Evolutionary conservation across 2,329 filamentous ascomycete genomes (phyloP), one percentile per base, ranked within the genome.

Genomic region (Pleurostoma richardsiae): DNA sequence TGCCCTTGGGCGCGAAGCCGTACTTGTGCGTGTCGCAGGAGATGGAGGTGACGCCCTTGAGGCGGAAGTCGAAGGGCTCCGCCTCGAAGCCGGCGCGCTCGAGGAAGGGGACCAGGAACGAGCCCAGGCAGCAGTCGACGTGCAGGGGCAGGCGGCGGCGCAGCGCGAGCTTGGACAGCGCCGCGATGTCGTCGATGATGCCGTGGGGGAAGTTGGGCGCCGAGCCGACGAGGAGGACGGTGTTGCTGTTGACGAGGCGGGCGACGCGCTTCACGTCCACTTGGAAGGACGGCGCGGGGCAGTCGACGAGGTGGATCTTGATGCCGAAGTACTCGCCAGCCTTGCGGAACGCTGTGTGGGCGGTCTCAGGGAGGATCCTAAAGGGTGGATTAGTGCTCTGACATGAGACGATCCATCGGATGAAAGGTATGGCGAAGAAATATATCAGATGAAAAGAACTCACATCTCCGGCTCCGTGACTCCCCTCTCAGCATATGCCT

Each of bases 21-120:
- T 99, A 99, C 68, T 99, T 99, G 79, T 99, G 94, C 3, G 94
- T 99, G 65, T 99, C 94, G 66, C 91, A 95, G 55, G 85, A 90
- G 66, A 99, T 97, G 66, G 86, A 92, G 4, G 92, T 96, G 36
- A 99, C 94, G 57, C 94, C 94, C 56, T 88, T 90, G 49, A 95
- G 83, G 47, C 88, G 83, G 80, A 99, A 99, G 67, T 99, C 94
- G 62, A 97, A 97, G 4, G 83, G 83, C 56, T 86, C 83, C 27
- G 87, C 80, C 52, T 95, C 89, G 66, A 96, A 97, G 40, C 94
- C 94, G n/a, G 94, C 90, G 61, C 88, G 88, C 53, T 90, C 85
- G 40, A 99, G 85, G 72, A 92, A 90, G 2, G 94, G 90, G 40
- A 99, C 82, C 41, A 99, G 77, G 75, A 99, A 97, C 3, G 90